A percentile compares a stretch with the other conserved stretches of the same genome.
Conservation (phyloP, 768 basidiomycete species). For the Coprinellus micaceus region DNA sequence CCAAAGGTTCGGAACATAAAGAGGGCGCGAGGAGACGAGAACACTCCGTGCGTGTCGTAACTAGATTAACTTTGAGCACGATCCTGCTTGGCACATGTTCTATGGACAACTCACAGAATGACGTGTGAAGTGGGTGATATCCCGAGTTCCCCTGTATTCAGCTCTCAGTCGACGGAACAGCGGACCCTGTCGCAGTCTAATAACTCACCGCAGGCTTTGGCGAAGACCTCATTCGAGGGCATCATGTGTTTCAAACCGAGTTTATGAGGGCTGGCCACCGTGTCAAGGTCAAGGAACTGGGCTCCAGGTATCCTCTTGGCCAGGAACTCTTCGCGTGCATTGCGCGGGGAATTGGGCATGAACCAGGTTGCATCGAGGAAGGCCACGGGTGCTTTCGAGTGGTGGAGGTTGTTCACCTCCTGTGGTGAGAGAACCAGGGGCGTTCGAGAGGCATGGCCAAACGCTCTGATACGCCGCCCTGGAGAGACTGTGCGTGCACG, state of each 20-base stretch:
- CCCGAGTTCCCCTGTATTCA: constrained; percentile 54
- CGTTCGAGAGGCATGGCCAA: constrained; percentile 4
- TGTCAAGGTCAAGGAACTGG: constrained; percentile 76
- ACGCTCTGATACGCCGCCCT: background rate
- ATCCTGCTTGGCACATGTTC: background rate
- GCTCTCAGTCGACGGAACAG: background rate
- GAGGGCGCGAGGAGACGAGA: constrained; percentile 87
- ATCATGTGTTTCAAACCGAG: constrained; percentile 94
- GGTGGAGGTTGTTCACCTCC: constrained; percentile 37
- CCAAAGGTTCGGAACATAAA: constrained; percentile 95
- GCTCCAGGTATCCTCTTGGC: constrained; percentile 67
- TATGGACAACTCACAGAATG: constrained; percentile 54
- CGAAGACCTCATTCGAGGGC: constrained; percentile 69
- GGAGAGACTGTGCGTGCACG: background rate
- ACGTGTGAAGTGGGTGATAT: constrained; percentile 75
- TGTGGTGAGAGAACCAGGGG: constrained; percentile 54
- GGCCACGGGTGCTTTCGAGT: constrained; percentile 32
- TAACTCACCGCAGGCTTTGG: constrained; percentile 71
- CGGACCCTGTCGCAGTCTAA: background rate
- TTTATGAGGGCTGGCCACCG: constrained; percentile 67
- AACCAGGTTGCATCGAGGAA: constrained; percentile 86
- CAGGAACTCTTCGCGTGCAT: constrained; percentile 64
- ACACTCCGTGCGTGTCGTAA: constrained; percentile 88
- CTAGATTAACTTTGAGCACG: constrained; percentile 31
- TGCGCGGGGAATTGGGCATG: constrained; percentile 85